A percentile compares a stretch with the other conserved stretches of the same genome.
Evolutionary conservation across 1,139 yeast species (phyloP).

Genomic region (Debaryomyces coudertii): DNA sequence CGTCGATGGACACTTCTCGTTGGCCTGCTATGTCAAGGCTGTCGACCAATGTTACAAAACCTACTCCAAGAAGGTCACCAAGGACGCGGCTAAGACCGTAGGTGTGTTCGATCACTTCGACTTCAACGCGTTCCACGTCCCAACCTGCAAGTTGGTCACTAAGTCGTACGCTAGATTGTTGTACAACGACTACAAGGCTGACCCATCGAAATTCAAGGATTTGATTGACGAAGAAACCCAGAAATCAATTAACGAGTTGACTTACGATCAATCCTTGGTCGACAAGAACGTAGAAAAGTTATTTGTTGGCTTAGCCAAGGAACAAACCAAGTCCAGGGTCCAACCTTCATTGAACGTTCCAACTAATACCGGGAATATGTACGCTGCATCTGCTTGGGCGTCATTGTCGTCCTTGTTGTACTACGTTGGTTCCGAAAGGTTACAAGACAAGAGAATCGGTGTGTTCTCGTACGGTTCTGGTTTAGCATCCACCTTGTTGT

Average conservation of each 20-base stretch:
- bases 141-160: constrained; percentile 93
- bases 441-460: constrained; percentile 86
- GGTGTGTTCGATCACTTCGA: constrained; percentile 77
- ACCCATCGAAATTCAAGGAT: constrained; percentile 63
- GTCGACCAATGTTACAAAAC: constrained; percentile 82
- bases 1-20: constrained; percentile 96
- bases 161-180: constrained; percentile 92
- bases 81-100: constrained; percentile 56
- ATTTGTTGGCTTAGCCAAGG: constrained; percentile 80
- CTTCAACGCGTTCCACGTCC: constrained; percentile 97
- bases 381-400: constrained; percentile 93
- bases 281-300: constrained; percentile 85
- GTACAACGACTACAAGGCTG: constrained; percentile 81
- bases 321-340: constrained; percentile 67
- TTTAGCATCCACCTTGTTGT: constrained; percentile 86
- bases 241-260: constrained; percentile 54
- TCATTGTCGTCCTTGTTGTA: constrained; percentile 81
- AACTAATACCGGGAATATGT: constrained; percentile 98
- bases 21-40: constrained; percentile 92
- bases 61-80: constrained; percentile 79
- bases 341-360: constrained; percentile 83
- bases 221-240: constrained; percentile 57
- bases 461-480: constrained; percentile 98
- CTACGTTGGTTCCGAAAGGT: constrained; percentile 70
- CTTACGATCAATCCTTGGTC: constrained; percentile 77